Percentiles rank a stretch among this genome's conserved stretches.
Evolutionary conservation across 345 rosid species (phyloP).

Genomic region (Gossypium stocksii): DNA sequence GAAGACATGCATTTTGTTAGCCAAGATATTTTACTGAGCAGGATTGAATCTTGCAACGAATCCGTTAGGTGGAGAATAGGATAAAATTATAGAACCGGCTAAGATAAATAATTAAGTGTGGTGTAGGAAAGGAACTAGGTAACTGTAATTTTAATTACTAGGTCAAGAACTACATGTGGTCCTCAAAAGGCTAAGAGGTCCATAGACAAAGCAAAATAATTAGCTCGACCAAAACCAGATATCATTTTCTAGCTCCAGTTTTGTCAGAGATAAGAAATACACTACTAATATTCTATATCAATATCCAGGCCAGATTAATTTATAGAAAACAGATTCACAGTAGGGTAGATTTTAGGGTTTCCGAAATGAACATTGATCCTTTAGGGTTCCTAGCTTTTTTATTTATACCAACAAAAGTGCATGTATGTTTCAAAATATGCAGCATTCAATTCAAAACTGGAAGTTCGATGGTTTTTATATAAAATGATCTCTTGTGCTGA

Average conservation of each 20-base stretch:
- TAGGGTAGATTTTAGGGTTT: constrained; percentile 34
- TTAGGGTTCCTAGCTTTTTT: constrained; percentile 46
- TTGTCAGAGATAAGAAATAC: constrained; percentile 13
- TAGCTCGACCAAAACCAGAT: constrained; percentile 18
- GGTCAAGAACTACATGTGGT: constrained; percentile 26
- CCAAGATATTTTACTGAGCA: neutral
- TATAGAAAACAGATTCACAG: constrained; percentile 15
- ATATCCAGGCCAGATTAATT: constrained; percentile 26
- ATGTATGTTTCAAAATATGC: constrained; percentile 28
- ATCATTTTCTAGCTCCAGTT: constrained; percentile 15
- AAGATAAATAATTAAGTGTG: neutral
- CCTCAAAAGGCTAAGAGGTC: constrained; percentile 25
- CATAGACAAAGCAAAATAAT: constrained; percentile 19
- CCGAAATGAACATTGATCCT: constrained; percentile 17
- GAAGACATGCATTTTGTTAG: too few species aligned
- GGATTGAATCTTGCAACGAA: constrained; percentile 1
- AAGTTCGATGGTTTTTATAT: constrained; percentile 14
- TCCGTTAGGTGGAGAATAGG: neutral
- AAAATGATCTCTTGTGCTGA: constrained; percentile 4
- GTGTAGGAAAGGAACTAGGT: neutral
- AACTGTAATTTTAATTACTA: constrained; percentile 14
- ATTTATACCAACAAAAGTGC: constrained; percentile 43
- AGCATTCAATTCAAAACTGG: constrained; percentile 38
- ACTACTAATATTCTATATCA: constrained; percentile 22
- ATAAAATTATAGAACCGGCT: neutral